Conservation (phyloP, 1,284 basidiomycete genomes). For the Xerocomus amazonicus region DNA sequence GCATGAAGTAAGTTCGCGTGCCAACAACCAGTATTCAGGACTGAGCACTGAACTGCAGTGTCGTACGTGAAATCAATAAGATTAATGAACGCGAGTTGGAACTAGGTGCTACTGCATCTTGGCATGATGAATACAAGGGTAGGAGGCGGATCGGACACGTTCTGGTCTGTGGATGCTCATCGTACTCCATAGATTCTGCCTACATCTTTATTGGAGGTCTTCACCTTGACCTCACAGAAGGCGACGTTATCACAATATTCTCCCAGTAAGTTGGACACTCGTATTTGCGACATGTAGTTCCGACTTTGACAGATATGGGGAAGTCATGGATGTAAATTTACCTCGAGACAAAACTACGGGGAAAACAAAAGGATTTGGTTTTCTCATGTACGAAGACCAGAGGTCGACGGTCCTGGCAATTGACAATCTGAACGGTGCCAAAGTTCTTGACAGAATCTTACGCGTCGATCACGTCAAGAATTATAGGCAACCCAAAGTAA, state of each 20-base stretch:
- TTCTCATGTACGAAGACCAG: constrained; percentile 99
- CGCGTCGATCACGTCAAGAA: constrained; percentile 94
- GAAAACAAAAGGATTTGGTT: constrained; percentile 89
- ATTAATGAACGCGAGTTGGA: constrained; percentile 94
- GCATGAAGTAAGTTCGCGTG: constrained; percentile 62
- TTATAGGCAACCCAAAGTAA: constrained; percentile 84
- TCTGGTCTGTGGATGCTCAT: constrained; percentile 1
- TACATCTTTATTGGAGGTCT: constrained; percentile 93
- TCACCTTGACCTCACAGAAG: constrained; percentile 86
- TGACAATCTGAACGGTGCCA: constrained; percentile 96
- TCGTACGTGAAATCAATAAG: constrained; percentile 88
- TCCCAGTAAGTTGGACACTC: constrained; percentile 74
- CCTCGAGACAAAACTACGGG: constrained; percentile 90
- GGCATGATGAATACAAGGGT: constrained; percentile 97
- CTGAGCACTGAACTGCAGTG: constrained; percentile 46
- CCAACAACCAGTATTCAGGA: constrained; percentile 2
- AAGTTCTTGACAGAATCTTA: constrained; percentile 81
- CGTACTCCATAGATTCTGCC: constrained; percentile 69
- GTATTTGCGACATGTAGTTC: background rate
- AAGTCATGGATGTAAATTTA: constrained; percentile 92
- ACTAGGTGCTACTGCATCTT: constrained; percentile 73
- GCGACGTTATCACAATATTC: constrained; percentile 96
- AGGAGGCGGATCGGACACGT: constrained; percentile 16
- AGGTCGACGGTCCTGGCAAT: constrained; percentile 94
- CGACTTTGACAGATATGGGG: constrained; percentile 71